Evolutionary conservation across 1,284 basidiomycete genomes (phyloP), one percentile per base, ranked within the genome.

Genomic region (Amylostereum areolatum): DNA sequence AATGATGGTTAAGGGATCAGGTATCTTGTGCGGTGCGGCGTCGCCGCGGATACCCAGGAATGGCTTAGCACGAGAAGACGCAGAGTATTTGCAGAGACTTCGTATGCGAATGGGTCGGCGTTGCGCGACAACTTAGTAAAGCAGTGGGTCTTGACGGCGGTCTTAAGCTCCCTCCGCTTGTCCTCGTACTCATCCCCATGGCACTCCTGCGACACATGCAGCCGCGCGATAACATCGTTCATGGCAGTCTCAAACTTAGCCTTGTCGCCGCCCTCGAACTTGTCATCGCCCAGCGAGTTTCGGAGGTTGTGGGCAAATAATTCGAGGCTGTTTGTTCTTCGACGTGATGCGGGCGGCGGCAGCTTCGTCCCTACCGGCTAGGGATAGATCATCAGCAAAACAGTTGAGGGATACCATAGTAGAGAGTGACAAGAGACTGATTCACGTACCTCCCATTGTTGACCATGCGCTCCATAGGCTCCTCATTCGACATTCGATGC

Each of bases 391-490:
- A 55, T 70, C 56, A 66, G 54, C 50, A 55, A 32, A 25, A 2
- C 32, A n/a, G 31, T 34, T 8, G 32, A 7, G 34, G 31, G 4
- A n/a, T n/a, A n/a, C n/a, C n/a, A n/a, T n/a, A 32, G 5, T 42
- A 6, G 28, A 49, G 24, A 8, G 8, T 25, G 32, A 7, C 32
- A 27, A 29, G 18, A 18, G 30, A 61, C 76, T 65, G 70, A 75
- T 80, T 76, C 73, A 88, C 92, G 79, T 92, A 96, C 72, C 92
- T 88, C 82, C 95, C 92, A 62, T 96, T 91, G 56, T 71, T 64
- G 52, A 97, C 87, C 96, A 99, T 98, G 66, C 91, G 87, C 75
- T 98, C 95, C 57, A 98, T 98, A n/a, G n/a, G n/a, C 72, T 98
- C 95, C 71, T 97, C 95, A 78, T 96, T 96, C 62, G 91, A 94